Evolutionary conservation across 139 green algal genomes (phyloP), one percentile per base, ranked within the genome.

Genomic region (Limnomonas spitsbergensis): DNA sequence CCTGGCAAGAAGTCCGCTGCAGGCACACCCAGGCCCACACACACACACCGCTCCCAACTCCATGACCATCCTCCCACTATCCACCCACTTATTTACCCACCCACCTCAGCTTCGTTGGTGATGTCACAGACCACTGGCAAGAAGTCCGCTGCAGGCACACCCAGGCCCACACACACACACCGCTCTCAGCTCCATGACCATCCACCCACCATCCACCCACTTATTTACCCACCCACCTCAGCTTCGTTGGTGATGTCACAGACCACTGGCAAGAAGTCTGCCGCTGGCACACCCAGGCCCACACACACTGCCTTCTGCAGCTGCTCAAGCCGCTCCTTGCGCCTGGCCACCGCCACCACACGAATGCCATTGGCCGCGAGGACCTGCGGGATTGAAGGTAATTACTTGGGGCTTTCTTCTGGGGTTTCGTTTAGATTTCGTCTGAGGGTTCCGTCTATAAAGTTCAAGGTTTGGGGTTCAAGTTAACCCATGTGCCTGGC

Each of bases 81-180:
- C n/a, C n/a, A n/a, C n/a, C n/a, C n/a, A n/a, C n/a, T n/a, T n/a
- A n/a, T n/a, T n/a, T n/a, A n/a, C 14, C 29, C n/a, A 7, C 56
- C 29, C 29, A 70, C 56, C 29, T 70, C 56, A 37, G 56, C 56
- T 39, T 93, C 91, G 80, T 94, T 93, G 1, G 93, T 92, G 7
- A 96, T 85, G 82, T 97, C 93, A 75, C 89, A 94, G 38, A 95
- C 91, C 4, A 96, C 88, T 0, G 93, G 93, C 73, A 97, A 85
- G 85, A 97, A 95, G 76, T 90, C 84, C 1, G 77, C 71, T 2
- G 84, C 80, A 14, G 87, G 77, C 38, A 93, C 81, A 14, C 89
- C 90, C 35, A 84, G 75, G 0, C 67, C 76, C 1, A 35, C 53
- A 36, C 90, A 78, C 53, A 95, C n/a, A n/a, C n/a, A n/a, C n/a